These are phyloP conservation scores for Phycomyces blakesleeanus DNA, from an alignment of 192 early-diverging fungal species.

Conservation along the genomic window DNA sequence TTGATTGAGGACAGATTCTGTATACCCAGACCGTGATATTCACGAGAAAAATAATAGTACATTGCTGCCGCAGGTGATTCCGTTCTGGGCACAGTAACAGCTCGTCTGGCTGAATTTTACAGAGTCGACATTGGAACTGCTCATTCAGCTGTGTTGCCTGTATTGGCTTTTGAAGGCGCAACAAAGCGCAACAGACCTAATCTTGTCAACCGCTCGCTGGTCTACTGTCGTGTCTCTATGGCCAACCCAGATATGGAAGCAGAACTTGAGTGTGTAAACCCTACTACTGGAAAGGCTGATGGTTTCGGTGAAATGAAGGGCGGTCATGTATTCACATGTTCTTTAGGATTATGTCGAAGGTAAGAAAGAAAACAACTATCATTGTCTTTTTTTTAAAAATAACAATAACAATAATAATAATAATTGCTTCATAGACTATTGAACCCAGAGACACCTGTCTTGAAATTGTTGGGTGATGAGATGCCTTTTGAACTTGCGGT, in stretches of 20 bases:
- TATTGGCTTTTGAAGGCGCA: conserved; percentile 91
- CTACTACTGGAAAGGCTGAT: conserved; percentile 73
- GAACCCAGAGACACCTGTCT: conserved; percentile 65
- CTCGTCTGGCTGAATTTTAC: conserved; percentile 69
- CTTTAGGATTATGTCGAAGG: conserved; percentile 73
- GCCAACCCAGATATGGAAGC: conserved; percentile 98
- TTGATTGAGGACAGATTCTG: background rate
- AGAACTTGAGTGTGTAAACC: conserved; percentile 89
- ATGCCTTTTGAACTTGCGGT: conserved; percentile 86
- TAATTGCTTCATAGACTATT: conserved; percentile 67
- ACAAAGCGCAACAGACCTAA: conserved; percentile 89
- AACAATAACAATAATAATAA: too few relatives aligned
- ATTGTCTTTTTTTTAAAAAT: too few relatives aligned
- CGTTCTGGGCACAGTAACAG: conserved; percentile 79
- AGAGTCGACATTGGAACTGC: conserved; percentile 93
- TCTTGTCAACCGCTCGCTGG: conserved; percentile 66
- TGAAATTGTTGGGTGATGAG: conserved; percentile 63
- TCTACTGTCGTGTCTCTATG: conserved; percentile 80
- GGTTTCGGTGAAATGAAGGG: conserved; percentile 87
- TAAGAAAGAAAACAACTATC: conserved; percentile 26
- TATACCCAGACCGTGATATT: too few relatives aligned
- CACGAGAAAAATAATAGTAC: conserved; percentile 58
- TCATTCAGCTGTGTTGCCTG: conserved; percentile 72
- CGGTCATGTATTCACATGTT: conserved; percentile 78
- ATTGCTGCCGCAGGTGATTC: conserved; percentile 81